Evolutionary conservation across 225 moss, liverwort and hornwort species (phyloP).

Genomic region (Physcomitrium patens): DNA sequence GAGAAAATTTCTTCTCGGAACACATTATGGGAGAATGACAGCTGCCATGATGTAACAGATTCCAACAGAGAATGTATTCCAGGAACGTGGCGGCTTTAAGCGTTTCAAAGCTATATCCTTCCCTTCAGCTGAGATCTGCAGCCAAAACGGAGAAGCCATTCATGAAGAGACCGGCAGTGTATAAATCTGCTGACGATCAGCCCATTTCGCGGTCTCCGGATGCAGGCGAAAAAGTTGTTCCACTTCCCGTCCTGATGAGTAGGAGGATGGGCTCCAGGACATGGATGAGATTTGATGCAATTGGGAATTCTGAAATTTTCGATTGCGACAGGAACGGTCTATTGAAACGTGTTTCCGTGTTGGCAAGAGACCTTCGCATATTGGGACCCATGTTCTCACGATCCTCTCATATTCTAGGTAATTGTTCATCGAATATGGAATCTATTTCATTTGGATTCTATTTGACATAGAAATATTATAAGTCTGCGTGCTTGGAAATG

Average conservation of each 20-base stretch:
- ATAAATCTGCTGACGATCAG: slow-evolving; percentile 35
- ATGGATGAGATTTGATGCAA: slow-evolving; percentile 93
- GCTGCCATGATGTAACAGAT: slow-evolving; percentile 32
- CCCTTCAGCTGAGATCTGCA: slow-evolving; percentile 8
- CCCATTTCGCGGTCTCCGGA: slow-evolving; percentile 34
- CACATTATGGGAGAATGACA: slow-evolving; percentile 7
- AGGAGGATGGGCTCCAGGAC: slow-evolving; percentile 77
- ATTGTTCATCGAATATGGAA: slow-evolving; percentile 29
- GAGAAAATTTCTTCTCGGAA: slow-evolving; percentile 11
- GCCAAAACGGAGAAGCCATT: slow-evolving; percentile 57
- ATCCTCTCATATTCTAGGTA: slow-evolving; percentile 93
- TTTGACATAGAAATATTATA: slow-evolving; percentile 20
- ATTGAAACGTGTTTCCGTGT: slow-evolving; percentile 75
- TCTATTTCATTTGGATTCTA: neutral
- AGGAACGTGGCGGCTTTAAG: slow-evolving; percentile 17
- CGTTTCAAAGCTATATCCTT: slow-evolving; percentile 6
- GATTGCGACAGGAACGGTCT: slow-evolving; percentile 91
- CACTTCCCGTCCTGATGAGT: slow-evolving; percentile 51
- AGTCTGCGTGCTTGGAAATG: neutral
- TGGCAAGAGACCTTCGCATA: slow-evolving; percentile 91
- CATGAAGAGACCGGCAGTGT: slow-evolving; percentile 44
- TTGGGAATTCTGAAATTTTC: slow-evolving; percentile 69
- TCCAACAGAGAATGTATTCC: slow-evolving; percentile 12
- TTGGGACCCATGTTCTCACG: slow-evolving; percentile 92
- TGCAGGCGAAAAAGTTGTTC: slow-evolving; percentile 43